Base-by-base conservation (phyloP, 345 rosid genomes). In the Nephelium lappaceum region DNA sequence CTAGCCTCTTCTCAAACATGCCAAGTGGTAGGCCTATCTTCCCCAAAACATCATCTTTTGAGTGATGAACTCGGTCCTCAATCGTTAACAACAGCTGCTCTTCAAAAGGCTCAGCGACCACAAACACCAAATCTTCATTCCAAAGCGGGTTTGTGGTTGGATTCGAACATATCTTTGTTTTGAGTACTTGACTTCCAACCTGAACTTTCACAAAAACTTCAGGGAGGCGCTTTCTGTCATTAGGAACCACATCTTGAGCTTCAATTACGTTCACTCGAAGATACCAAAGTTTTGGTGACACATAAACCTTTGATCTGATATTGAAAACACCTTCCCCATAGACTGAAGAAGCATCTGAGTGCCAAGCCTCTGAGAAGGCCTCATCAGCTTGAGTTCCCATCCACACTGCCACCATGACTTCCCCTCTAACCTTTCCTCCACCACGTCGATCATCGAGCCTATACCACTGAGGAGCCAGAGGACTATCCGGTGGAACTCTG, bases 331-430 rank as follows among this genome's bases (percentile, higher is more conserved):
- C 93, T 73, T 91, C 93, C 75, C 95, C 97, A 42, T 83, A 79
- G 39, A 89, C 92, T 2, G 93, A 75, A 45, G 97, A 91, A 39
- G 95, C 87, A 77, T 93, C 95, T 0, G 95, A 86, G 51, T 95
- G 93, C 98, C 98, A 92, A 23, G 98, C 91, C 61, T 90, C 97
- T 15, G 98, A 68, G 67, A 93, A 93, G 64, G 95, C 94, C 84
- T 95, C 98, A 79, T 95, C 98, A 2, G 97, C 98, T 74, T 94
- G 96, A 64, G 96, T 90, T 82, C 97, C 98, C 92, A 94, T 89
- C 98, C 98, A 95, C 12, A 92, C 95, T 36, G 98, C 98, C 72
- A 95, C 80, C 98, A 95, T 95, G 38, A 93, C 77, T 80, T 93
- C 89, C 68, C 97, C 98, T 79, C 91, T 84, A 74, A 93, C 86